Conservation (phyloP, 305 asterid genomes). For the Ajuga reptans region DNA sequence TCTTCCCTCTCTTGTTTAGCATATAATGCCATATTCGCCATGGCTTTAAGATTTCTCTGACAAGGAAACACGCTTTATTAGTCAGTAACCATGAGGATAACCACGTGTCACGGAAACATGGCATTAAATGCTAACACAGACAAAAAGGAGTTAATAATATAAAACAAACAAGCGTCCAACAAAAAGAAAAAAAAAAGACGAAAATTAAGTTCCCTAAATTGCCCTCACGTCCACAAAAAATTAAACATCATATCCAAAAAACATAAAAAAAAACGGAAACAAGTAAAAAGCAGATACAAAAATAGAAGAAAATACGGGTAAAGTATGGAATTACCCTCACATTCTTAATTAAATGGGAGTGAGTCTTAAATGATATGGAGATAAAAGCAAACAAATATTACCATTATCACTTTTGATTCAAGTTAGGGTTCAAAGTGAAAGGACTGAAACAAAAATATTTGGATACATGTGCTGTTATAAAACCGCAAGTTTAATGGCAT, state of each 20-base stretch:
- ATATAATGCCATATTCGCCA: slow-evolving; percentile 37
- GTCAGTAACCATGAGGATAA: background rate
- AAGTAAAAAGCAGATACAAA: background rate
- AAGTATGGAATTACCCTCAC: background rate
- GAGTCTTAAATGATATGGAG: background rate
- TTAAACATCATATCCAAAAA: background rate
- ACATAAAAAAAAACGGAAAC: too few relatives aligned
- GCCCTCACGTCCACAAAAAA: background rate
- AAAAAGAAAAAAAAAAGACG: background rate
- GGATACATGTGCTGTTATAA: too few relatives aligned
- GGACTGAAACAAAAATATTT: too few relatives aligned
- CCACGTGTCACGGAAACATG: background rate
- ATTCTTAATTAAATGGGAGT: background rate
- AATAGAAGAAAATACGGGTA: too few relatives aligned
- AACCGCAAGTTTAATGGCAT: too few relatives aligned
- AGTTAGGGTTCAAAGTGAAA: background rate
- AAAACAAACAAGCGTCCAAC: background rate
- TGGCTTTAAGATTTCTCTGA: slow-evolving; percentile 39
- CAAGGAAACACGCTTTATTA: background rate
- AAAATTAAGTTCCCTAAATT: background rate
- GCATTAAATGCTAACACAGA: background rate
- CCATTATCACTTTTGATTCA: too few relatives aligned
- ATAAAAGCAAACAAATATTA: background rate
- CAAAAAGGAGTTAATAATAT: background rate
- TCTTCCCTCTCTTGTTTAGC: slow-evolving; percentile 41